Evolutionary conservation across 2,329 filamentous ascomycete species (phyloP), one percentile per base, ranked within the genome.

Genomic region (Falciphora oryzae): DNA sequence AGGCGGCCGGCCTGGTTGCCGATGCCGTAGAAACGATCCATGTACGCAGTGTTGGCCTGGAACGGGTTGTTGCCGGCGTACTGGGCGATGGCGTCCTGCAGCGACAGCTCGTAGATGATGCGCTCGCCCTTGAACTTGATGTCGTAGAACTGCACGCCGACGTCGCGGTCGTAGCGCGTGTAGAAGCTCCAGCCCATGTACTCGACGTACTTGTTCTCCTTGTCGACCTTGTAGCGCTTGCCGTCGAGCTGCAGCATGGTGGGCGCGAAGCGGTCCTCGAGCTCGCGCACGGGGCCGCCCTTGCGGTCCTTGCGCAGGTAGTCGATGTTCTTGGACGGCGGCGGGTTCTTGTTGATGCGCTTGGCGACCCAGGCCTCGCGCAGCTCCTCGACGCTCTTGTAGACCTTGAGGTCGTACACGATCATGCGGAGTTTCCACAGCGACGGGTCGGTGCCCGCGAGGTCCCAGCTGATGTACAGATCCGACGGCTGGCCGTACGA

Each of bases 161-260:
- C 76, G 3, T 77, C 74, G 57, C 77, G 77, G 7, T 75, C 75
- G 66, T 77, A 79, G 14, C 77, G 72, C 28, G 83, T 73, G 71
- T 82, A 85, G 71, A 85, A 84, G 4, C 77, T 75, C 73, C 80
- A 85, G 25, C 80, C 81, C 73, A 84, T 79, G 76, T 79, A 85
- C 65, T 80, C 79, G 50, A 85, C 75, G 67, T 80, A 84, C 62
- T 77, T 75, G 65, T 80, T 70, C 50, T 78, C 71, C 32, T 67
- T 64, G 67, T 84, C 82, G 18, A 84, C 63, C 62, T 72, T 73
- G 70, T 79, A 79, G 2, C 77, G 73, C 67, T 77, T 78, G 38
- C 77, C 77, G 3, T 75, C 75, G 2, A 77, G 66, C 67, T 77
- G 75, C 18, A 76, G 68, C 38, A 69, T 75, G 63, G 76, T 73